Evolutionary conservation across 352 stramenopile species (phyloP).

Genomic region (Pythium rishiriense): DNA sequence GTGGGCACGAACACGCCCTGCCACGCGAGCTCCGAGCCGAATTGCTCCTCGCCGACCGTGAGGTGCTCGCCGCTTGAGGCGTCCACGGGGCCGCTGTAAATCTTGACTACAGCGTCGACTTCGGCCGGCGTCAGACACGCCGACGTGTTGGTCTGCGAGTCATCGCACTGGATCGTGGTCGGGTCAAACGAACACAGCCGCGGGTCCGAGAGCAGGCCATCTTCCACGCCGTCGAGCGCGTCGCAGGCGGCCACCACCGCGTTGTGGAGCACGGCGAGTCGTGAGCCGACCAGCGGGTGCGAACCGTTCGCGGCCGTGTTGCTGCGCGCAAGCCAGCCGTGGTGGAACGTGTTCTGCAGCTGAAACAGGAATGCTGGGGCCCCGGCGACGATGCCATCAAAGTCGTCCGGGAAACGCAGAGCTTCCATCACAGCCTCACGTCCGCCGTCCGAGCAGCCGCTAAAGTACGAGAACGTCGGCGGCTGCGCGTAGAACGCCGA

Average conservation of each 20-base stretch:
- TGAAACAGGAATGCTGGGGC: conserved; percentile 39
- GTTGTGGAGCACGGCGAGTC: conserved; percentile 36
- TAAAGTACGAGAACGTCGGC: conserved; percentile 42
- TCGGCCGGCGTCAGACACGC: conserved; percentile 38
- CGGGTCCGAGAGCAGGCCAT: conserved; percentile 40
- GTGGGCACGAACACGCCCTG: conserved; percentile 40
- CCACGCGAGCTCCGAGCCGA: conserved; percentile 45
- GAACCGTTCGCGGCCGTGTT: conserved; percentile 36
- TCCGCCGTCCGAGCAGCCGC: conserved; percentile 40
- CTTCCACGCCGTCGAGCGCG: conserved; percentile 37
- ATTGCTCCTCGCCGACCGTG: conserved; percentile 46
- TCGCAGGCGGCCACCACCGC: conserved; percentile 40
- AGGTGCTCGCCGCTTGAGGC: conserved; percentile 28
- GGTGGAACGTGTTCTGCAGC: conserved; percentile 42
- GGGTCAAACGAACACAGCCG: conserved; percentile 37
- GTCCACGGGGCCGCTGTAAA: conserved; percentile 43
- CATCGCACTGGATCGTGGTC: conserved; percentile 32
- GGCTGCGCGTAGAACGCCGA: conserved; percentile 37
- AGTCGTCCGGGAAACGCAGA: conserved; percentile 37
- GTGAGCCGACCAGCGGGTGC: conserved; percentile 30
- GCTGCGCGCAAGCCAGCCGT: conserved; percentile 34
- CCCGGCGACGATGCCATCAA: conserved; percentile 38
- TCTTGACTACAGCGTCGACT: conserved; percentile 33
- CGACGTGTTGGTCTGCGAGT: conserved; percentile 32
- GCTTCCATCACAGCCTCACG: conserved; percentile 41